Evolutionary conservation across 768 basidiomycete species (phyloP).

Genomic region (Leucosporidium creatinivorum): DNA sequence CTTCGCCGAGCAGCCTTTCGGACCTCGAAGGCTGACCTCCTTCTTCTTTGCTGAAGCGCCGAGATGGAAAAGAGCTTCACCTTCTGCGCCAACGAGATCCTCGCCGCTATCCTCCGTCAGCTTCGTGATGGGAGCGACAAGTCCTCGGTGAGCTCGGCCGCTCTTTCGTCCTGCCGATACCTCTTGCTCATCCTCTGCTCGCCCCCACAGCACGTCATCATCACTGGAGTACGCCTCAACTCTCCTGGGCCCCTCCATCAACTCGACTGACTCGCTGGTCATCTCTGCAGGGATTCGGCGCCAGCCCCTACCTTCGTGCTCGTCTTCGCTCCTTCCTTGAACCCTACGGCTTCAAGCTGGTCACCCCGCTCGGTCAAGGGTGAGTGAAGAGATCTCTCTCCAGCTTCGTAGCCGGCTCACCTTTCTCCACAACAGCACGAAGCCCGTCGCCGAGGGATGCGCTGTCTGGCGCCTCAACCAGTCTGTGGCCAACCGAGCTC

Average conservation of each 20-base stretch:
- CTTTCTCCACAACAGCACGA: background rate
- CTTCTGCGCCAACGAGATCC: background rate
- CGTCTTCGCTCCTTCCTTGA: background rate
- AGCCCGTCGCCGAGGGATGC: background rate
- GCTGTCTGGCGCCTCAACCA: background rate
- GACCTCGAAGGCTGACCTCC: background rate
- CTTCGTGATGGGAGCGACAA: background rate
- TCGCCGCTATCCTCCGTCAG: background rate
- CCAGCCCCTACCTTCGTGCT: background rate
- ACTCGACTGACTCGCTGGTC: background rate
- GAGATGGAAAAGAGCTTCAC: background rate
- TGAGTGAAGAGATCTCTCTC: too few species aligned
- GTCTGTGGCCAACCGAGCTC: background rate
- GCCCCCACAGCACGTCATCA: background rate
- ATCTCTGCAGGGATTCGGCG: background rate
- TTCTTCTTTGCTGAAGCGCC: background rate
- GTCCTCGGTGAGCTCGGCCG: background rate
- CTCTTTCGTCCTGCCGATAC: too few species aligned
- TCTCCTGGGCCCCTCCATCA: too few species aligned
- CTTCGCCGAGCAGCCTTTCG: background rate
- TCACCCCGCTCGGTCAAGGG: too few species aligned
- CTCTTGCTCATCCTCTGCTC: too few species aligned
- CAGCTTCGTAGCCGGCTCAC: too few species aligned
- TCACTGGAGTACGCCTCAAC: background rate
- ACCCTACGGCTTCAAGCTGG: background rate